Evolutionary conservation across 1,139 yeast genomes (phyloP).

Genomic region (Magnusiomyces fungicola): DNA sequence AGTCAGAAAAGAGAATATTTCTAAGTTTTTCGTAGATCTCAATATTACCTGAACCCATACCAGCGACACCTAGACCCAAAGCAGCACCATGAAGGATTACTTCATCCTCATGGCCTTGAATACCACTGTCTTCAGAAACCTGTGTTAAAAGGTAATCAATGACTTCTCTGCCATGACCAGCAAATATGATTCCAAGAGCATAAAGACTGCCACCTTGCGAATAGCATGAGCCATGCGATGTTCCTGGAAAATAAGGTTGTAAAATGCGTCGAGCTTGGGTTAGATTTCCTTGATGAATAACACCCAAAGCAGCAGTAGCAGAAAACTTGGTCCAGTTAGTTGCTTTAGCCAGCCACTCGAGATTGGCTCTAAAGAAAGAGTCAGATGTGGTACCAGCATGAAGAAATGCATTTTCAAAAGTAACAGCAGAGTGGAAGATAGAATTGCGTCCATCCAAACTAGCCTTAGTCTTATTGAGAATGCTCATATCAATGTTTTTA

Average conservation of each 20-base stretch:
- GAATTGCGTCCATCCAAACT: slow-evolving; percentile 88
- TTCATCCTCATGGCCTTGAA: slow-evolving; percentile 60
- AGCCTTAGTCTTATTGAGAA: slow-evolving; percentile 74
- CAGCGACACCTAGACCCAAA: slow-evolving; percentile 93
- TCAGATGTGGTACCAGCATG: slow-evolving; percentile 97
- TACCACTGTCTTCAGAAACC: slow-evolving; percentile 55
- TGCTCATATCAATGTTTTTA: slow-evolving; percentile 78
- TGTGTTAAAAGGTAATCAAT: slow-evolving; percentile 71
- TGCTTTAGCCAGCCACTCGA: slow-evolving; percentile 96
- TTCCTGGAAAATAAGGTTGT: slow-evolving; percentile 88
- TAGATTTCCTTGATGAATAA: slow-evolving; percentile 89
- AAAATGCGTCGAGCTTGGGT: slow-evolving; percentile 83
- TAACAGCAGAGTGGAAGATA: slow-evolving; percentile 90
- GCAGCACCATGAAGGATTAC: slow-evolving; percentile 94
- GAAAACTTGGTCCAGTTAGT: slow-evolving; percentile 97
- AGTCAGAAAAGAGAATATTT: slow-evolving; percentile 79
- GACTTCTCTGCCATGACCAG: slow-evolving; percentile 92
- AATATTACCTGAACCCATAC: slow-evolving; percentile 81
- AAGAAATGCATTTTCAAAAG: slow-evolving; percentile 90
- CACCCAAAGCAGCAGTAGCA: slow-evolving; percentile 98
- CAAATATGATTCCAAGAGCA: slow-evolving; percentile 89
- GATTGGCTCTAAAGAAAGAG: slow-evolving; percentile 78
- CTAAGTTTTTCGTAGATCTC: slow-evolving; percentile 76
- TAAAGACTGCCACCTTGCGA: slow-evolving; percentile 94
- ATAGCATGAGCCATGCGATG: slow-evolving; percentile 48